phyloP scores from a whole-genome alignment of 177 flowering plant species.

The Telopea speciosissima region DNA sequence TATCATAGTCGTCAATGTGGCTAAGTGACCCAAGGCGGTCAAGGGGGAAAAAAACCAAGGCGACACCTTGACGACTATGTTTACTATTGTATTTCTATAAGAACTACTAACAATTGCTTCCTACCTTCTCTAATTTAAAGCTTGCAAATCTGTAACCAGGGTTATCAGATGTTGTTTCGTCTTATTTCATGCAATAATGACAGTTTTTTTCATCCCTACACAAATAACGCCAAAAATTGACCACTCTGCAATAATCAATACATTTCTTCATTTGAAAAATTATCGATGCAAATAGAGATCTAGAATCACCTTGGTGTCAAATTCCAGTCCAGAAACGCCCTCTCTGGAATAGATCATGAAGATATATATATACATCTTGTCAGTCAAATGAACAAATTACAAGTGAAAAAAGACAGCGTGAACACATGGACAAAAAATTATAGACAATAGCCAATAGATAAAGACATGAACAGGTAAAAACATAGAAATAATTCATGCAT shows the following conservation, averaged over 20 bases:
- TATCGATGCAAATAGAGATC: neutral
- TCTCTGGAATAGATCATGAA: conserved; percentile 24
- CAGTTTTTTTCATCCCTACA: too few species aligned
- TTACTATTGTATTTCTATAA: too few species aligned
- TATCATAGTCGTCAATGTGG: too few species aligned
- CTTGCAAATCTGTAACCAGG: too few species aligned
- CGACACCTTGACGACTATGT: too few species aligned
- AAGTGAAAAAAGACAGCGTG: neutral
- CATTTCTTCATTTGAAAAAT: neutral
- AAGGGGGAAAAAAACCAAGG: too few species aligned
- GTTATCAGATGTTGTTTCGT: too few species aligned
- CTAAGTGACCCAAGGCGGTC: too few species aligned
- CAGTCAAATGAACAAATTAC: conserved; percentile 1
- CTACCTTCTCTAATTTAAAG: too few species aligned
- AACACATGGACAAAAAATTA: neutral
- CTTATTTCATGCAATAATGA: too few species aligned
- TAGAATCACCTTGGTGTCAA: conserved; percentile 51
- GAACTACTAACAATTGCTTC: too few species aligned
- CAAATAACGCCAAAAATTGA: neutral
- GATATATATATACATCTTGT: neutral
- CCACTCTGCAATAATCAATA: neutral
- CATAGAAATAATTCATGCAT: neutral
- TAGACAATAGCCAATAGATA: neutral
- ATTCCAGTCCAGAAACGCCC: conserved; percentile 54
- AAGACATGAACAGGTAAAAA: neutral